phyloP scores from a whole-genome alignment of 2,329 filamentous ascomycete species.

The Botrytis fabae region DNA sequence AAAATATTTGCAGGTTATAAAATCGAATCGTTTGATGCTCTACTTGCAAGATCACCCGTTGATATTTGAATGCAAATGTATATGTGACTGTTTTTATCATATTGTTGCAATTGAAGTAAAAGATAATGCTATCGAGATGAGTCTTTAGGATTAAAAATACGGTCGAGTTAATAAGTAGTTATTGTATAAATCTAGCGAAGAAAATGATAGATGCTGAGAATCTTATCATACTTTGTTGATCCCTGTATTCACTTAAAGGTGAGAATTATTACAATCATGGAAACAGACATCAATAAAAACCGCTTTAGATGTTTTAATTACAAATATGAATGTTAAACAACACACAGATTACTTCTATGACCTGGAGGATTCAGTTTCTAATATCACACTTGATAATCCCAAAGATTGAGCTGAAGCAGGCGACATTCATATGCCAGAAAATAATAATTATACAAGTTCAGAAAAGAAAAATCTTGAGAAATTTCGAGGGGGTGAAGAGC shows the following conservation, averaged over 20 bases:
- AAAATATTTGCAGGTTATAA: background rate
- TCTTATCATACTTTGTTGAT: background rate
- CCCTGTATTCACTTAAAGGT: no score
- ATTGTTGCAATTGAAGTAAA: background rate
- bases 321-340: no score
- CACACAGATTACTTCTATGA: background rate
- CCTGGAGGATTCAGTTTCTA: accelerated
- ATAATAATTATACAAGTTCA: background rate
- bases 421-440: background rate
- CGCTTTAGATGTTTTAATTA: accelerated
- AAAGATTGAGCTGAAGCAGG: no score
- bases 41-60: accelerated
- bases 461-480: background rate
- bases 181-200: background rate
- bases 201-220: background rate
- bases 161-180: background rate
- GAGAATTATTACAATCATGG: no score
- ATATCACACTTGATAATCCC: no score
- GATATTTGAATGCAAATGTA: background rate
- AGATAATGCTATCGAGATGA: background rate
- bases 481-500: background rate
- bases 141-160: background rate
- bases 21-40: accelerated
- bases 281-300: background rate
- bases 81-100: accelerated